Evolutionary conservation across 371 early-diverging fungal genomes (phyloP).

Genomic region (Mortierella sp.): DNA sequence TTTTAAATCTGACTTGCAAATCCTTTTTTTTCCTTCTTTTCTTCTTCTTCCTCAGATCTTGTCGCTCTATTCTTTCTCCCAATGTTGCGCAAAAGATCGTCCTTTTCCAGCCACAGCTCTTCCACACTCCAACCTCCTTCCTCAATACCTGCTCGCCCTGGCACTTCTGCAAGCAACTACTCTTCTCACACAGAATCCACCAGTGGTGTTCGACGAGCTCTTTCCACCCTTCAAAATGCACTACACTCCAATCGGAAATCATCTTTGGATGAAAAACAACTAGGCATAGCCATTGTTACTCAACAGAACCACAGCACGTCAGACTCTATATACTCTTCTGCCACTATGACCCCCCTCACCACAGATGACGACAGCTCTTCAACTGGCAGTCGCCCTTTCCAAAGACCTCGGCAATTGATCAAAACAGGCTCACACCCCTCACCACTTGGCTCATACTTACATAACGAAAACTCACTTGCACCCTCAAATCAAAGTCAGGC

Average conservation of each 20-base stretch:
- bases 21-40: background rate
- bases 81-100: constrained; percentile 49
- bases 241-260: constrained; percentile 25
- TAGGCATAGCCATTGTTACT: background rate
- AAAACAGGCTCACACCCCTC: constrained; percentile 33
- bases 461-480: background rate
- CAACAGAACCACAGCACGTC: constrained; percentile 15
- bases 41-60: background rate
- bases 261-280: constrained; percentile 1
- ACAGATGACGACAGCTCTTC: constrained; percentile 43
- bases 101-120: constrained; percentile 19
- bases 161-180: constrained; percentile 23
- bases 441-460: constrained; percentile 19
- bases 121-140: constrained; percentile 12
- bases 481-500: constrained; percentile 14
- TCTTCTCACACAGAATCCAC: constrained; percentile 7
- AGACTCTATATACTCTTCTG: constrained; percentile 30
- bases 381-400: constrained; percentile 18
- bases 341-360: constrained; percentile 20
- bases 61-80: background rate
- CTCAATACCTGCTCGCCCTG: constrained; percentile 21
- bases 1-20: background rate
- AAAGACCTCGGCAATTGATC: constrained; percentile 19
- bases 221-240: constrained; percentile 35
- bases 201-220: constrained; percentile 33